phyloP scores from a whole-genome alignment of 805 yeast species.

The Barnettozyma sucrosica region DNA sequence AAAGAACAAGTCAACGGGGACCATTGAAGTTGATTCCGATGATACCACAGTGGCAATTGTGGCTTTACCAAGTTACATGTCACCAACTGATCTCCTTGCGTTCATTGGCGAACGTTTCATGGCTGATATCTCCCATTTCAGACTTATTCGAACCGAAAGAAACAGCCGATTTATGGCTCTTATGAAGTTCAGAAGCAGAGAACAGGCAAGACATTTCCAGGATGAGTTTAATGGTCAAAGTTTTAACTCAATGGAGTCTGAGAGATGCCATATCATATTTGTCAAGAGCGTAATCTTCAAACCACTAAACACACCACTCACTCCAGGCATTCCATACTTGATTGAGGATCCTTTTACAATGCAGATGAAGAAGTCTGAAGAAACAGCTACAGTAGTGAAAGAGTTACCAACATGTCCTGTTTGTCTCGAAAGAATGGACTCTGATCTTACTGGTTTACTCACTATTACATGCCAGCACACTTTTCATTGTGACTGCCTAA shows the following conservation, averaged over 20 bases:
- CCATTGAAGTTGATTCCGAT: constrained; percentile 38
- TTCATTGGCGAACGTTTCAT: constrained; percentile 63
- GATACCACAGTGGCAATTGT: constrained; percentile 69
- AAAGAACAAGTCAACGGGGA: constrained; percentile 10
- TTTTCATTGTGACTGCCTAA: constrained; percentile 81
- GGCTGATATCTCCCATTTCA: constrained; percentile 57
- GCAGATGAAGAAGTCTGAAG: constrained; percentile 16
- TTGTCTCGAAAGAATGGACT: constrained; percentile 83
- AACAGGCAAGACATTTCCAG: constrained; percentile 59
- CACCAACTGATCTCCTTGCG: constrained; percentile 78
- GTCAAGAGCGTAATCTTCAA: constrained; percentile 38
- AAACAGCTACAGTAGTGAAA: constrained; percentile 27
- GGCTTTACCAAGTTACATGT: constrained; percentile 84
- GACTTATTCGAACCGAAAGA: constrained; percentile 61
- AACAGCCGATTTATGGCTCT: constrained; percentile 71
- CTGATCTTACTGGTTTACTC: constrained; percentile 69
- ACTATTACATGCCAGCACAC: constrained; percentile 93
- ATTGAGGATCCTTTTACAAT: constrained; percentile 68
- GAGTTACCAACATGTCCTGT: constrained; percentile 94
- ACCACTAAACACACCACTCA: constrained; percentile 17
- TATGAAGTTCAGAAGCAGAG: constrained; percentile 58
- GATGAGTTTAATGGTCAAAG: constrained; percentile 61
- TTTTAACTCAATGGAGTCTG: constrained; percentile 87
- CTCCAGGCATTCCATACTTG: constrained; percentile 55
- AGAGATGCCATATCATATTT: constrained; percentile 69